Evolutionary conservation across 176 grass and related monocot species (phyloP), one percentile per base, ranked within the genome.

Genomic region (Ampelocalamus luodianensis): DNA sequence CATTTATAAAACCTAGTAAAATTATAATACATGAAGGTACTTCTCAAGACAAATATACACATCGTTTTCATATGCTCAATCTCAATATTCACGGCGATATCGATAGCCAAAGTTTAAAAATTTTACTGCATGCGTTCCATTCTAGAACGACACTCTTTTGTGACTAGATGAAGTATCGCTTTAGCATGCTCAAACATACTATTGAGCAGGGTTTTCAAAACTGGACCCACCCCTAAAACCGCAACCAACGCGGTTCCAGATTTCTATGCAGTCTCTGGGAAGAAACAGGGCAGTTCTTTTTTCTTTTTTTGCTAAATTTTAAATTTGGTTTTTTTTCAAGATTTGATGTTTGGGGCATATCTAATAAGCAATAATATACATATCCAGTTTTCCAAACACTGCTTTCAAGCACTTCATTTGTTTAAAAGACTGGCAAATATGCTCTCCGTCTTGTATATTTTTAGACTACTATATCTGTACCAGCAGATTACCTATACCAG

Each of bases 401-500:
- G 62, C 3, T 38, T 37, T 10, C 15, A 10, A 23, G 3, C 40
- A 68, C 14, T 40, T 29, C 14, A 65, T 37, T 80, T 53, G 27
- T 68, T 79, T 24, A 79, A 17, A 50, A 79, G 39, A 79, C 45
- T 48, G 76, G 42, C 23, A 78, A 60, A 61, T 45, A 48, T 73
- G 26, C 24, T 63, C 39, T 64, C 27, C 17, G 2, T 26, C 42
- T 49, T 36, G 60, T 22, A 63, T 34, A 79, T 6, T 37, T 36
- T 66, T 13, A 65, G 77, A 65, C 14, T 12, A 44, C 40, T 65
- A 65, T 49, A 65, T 80, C 32, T 3, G 18, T 68, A 53, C 78
- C 63, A 80, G 29, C 66, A 58, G 23, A 42, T 77, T 50, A 60
- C 74, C 24, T 22, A 59, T 8, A 55, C 53, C 34, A n/a, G 32